Conservation (phyloP, 2,329 filamentous ascomycete species). For the Cladobotryum mycophilum region DNA sequence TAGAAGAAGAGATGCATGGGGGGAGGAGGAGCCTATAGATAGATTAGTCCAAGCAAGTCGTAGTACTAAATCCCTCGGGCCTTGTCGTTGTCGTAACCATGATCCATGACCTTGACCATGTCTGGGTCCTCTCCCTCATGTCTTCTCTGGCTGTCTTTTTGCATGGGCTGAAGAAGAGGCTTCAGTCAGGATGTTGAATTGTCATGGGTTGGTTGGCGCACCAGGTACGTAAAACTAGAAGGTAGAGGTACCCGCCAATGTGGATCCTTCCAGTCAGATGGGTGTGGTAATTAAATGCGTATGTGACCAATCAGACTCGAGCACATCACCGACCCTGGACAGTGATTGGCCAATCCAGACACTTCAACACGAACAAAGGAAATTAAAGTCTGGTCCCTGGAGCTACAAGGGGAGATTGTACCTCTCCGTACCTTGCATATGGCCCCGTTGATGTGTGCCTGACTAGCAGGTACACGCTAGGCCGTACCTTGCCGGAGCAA, state of each 20-base stretch:
- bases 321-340: constrained; percentile 17
- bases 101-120: no score
- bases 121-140: neutral
- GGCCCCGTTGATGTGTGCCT: no score
- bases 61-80: no score
- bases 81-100: no score
- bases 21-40: no score
- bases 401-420: neutral
- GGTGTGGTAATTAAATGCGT: constrained; percentile 19
- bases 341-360: constrained; percentile 7
- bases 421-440: neutral
- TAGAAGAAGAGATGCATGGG: no score
- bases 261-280: constrained; percentile 8
- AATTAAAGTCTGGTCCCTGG: constrained; percentile 11
- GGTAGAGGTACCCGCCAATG: constrained; percentile 2
- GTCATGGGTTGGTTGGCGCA: neutral
- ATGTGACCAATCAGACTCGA: constrained; percentile 21
- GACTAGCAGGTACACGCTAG: no score
- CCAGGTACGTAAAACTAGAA: no score
- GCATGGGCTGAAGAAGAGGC: constrained; percentile 5
- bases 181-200: constrained; percentile 5
- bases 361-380: constrained; percentile 6
- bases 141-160: neutral
- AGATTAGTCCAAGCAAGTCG: no score
- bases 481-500: no score